A percentile compares a stretch with the other conserved stretches of the same genome.
Evolutionary conservation across 148 eudicot species (phyloP).

Genomic region (Drosera capensis): DNA sequence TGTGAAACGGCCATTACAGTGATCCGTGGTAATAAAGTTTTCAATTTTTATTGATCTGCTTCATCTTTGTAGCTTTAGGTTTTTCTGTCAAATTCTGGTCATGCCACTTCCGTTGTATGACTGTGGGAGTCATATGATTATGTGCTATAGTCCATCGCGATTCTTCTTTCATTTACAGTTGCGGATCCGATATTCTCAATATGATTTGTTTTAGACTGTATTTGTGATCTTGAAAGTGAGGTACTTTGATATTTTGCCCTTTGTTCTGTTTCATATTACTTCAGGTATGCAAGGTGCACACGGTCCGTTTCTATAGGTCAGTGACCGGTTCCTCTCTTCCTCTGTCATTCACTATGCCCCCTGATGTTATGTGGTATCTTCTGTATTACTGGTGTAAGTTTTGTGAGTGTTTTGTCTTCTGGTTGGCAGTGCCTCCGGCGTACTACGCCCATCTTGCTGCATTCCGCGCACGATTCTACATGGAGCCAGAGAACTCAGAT

Average conservation of each 20-base stretch:
- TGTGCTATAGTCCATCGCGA: too few species aligned
- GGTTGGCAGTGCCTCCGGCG: slow-evolving; percentile 51
- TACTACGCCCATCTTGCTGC: slow-evolving; percentile 77
- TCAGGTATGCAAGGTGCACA: slow-evolving; percentile 79
- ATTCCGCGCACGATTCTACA: slow-evolving; percentile 60
- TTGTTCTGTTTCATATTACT: background rate
- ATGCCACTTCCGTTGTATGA: too few species aligned
- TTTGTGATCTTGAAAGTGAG: background rate
- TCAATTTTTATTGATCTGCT: too few species aligned
- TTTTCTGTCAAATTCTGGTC: too few species aligned
- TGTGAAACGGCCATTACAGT: too few species aligned
- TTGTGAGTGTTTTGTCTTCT: background rate
- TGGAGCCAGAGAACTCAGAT: slow-evolving; percentile 60
- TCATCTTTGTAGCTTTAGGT: too few species aligned
- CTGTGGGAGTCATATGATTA: too few species aligned
- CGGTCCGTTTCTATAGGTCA: slow-evolving; percentile 68
- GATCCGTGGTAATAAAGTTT: too few species aligned
- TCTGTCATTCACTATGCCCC: background rate
- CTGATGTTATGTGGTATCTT: background rate
- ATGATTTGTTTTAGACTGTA: background rate
- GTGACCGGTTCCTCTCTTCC: background rate
- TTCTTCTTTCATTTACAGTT: too few species aligned
- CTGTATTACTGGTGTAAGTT: background rate
- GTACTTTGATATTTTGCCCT: background rate
- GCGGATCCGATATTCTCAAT: too few species aligned